Percentiles rank a stretch among this genome's conserved stretches.
Evolutionary conservation across 2,329 filamentous ascomycete species (phyloP).

Genomic region (Fusarium mangiferae): DNA sequence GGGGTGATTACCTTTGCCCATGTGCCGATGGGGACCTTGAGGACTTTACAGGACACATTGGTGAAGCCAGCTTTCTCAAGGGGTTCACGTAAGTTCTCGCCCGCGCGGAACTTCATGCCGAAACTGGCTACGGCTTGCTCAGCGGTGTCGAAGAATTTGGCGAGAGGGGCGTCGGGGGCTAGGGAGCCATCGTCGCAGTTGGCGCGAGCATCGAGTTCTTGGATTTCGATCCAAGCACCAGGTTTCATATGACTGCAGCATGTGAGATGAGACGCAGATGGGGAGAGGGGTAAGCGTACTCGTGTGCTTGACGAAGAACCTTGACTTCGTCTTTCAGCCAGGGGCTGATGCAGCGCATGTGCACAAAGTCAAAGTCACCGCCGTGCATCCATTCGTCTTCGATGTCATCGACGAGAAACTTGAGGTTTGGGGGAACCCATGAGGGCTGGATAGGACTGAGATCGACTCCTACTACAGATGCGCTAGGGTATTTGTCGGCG

Average conservation of each 20-base stretch:
- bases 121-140: conserved; percentile 42
- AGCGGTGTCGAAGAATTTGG: conserved; percentile 40
- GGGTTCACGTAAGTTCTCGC: conserved; percentile 13
- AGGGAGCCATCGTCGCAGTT: conserved; percentile 54
- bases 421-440: conserved; percentile 55
- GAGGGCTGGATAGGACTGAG: conserved; percentile 41
- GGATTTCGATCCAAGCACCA: conserved; percentile 40
- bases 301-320: conserved; percentile 28
- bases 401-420: conserved; percentile 51
- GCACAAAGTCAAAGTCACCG: conserved; percentile 33
- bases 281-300: too few species aligned
- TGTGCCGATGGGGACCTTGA: conserved; percentile 38
- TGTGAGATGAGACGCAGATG: not conserved
- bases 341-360: conserved; percentile 40
- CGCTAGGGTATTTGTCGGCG: conserved; percentile 41
- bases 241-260: conserved; percentile 22
- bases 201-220: conserved; percentile 52
- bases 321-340: conserved; percentile 33
- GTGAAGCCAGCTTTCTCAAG: conserved; percentile 33
- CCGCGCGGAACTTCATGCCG: conserved; percentile 48
- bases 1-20: conserved; percentile 24
- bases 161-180: conserved; percentile 45
- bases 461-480: conserved; percentile 38
- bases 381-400: conserved; percentile 60
- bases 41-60: conserved; percentile 30